Conservation (phyloP, 139 green algal species). For the Picochlorum costavermella region DNA sequence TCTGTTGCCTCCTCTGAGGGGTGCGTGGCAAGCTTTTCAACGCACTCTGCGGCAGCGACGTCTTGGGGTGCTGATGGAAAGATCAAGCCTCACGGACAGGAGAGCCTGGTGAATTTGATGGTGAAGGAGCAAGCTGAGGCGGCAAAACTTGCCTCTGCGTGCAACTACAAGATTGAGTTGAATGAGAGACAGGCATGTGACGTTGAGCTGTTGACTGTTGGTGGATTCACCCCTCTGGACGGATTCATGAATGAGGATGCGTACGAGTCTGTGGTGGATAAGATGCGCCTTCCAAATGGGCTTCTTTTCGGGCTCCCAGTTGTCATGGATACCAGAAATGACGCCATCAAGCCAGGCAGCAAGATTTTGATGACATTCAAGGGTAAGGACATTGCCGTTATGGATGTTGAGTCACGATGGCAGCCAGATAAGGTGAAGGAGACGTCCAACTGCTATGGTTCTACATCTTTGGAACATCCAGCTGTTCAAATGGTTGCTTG, state of each 20-base stretch:
- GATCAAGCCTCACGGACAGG: constrained; percentile 27
- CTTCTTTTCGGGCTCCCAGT: constrained; percentile 81
- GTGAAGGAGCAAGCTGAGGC: constrained; percentile 19
- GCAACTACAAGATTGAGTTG: constrained; percentile 65
- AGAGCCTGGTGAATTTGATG: constrained; percentile 25
- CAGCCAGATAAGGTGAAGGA: constrained; percentile 66
- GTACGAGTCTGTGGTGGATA: constrained; percentile 68
- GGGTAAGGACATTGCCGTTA: constrained; percentile 65
- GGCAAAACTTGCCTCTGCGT: constrained; percentile 23
- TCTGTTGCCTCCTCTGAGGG: not conserved
- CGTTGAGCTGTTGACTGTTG: constrained; percentile 78
- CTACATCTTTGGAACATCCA: constrained; percentile 83
- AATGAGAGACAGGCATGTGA: constrained; percentile 82
- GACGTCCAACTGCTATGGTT: constrained; percentile 76
- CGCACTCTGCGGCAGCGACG: not conserved
- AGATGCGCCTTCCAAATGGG: constrained; percentile 59
- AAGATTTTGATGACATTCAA: constrained; percentile 81
- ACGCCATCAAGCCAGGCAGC: constrained; percentile 56
- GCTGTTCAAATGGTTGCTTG: constrained; percentile 85
- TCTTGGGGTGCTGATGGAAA: constrained; percentile 20
- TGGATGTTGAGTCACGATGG: constrained; percentile 79
- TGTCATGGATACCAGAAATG: constrained; percentile 78
- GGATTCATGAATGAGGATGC: constrained; percentile 80
- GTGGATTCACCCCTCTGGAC: constrained; percentile 76
- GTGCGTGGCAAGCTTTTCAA: not conserved